These are phyloP conservation scores for Cryptosporidium meleagridis DNA, from an alignment of 169 alveolate species.

Conservation along the genomic window DNA sequence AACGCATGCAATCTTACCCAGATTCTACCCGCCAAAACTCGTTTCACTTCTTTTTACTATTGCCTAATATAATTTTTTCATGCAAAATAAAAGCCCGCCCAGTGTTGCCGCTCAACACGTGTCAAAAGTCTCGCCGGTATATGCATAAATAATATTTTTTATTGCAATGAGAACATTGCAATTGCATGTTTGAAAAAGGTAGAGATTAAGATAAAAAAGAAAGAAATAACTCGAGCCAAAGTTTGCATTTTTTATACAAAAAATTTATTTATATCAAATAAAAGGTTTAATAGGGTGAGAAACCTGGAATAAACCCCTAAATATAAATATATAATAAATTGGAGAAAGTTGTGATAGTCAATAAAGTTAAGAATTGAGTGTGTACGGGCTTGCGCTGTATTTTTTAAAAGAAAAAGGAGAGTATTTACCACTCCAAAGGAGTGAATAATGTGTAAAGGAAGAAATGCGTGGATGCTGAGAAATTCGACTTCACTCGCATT, in stretches of 20 bases:
- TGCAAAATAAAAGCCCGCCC: background rate
- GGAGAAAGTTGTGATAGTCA: background rate
- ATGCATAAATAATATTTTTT: background rate
- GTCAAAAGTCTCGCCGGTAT: conserved; percentile 49
- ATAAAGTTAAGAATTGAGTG: background rate
- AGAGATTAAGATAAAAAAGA: background rate
- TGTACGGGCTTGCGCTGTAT: background rate
- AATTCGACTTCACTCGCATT: background rate
- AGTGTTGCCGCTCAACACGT: conserved; percentile 5
- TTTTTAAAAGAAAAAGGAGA: background rate
- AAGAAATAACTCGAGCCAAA: background rate
- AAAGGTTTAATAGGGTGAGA: background rate
- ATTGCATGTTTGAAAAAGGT: conserved; percentile 32
- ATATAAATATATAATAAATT: no score
- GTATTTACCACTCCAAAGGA: background rate
- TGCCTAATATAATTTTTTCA: background rate
- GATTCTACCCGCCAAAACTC: conserved; percentile 7
- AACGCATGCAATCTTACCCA: conserved; percentile 1
- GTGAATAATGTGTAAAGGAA: background rate
- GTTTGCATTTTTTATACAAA: background rate
- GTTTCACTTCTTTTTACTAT: background rate
- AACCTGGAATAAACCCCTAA: background rate
- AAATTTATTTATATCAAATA: background rate
- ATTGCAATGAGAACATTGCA: background rate
- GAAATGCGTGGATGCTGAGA: background rate